Percentiles rank a stretch among this genome's conserved stretches.
Conservation (phyloP, 176 grass and related monocot species). For the Calamus simplicifolius region DNA sequence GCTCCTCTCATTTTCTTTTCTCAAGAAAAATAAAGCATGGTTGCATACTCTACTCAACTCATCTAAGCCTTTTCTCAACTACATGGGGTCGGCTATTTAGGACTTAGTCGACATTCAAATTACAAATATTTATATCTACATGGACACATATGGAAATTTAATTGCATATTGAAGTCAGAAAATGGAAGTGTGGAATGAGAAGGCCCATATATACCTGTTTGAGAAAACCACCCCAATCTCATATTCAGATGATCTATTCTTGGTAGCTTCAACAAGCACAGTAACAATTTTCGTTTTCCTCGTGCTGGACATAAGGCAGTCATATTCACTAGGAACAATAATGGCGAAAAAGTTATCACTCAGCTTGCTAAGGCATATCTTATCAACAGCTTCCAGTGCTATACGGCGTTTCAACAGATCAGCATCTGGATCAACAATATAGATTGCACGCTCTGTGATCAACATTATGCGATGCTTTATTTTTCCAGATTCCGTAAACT, state of each 20-base stretch:
- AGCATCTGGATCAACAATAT: slow-evolving; percentile 11
- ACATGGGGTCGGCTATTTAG: too few species aligned
- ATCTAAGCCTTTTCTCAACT: too few species aligned
- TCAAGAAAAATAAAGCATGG: too few species aligned
- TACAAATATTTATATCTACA: too few species aligned
- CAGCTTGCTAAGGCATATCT: slow-evolving; percentile 27
- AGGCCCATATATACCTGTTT: slow-evolving; percentile 5
- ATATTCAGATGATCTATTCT: slow-evolving; percentile 11
- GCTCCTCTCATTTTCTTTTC: too few species aligned
- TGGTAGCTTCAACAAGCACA: slow-evolving; percentile 18
- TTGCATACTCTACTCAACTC: too few species aligned
- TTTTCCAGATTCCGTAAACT: slow-evolving; percentile 14
- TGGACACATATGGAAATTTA: too few species aligned
- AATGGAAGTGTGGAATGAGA: too few species aligned
- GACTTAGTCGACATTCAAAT: too few species aligned
- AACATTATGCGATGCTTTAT: slow-evolving; percentile 11
- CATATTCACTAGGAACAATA: slow-evolving; percentile 18
- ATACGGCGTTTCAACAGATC: slow-evolving; percentile 11
- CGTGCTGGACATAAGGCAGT: slow-evolving; percentile 17
- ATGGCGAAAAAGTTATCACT: slow-evolving; percentile 21
- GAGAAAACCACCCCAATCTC: slow-evolving; percentile 23
- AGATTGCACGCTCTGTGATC: slow-evolving; percentile 10
- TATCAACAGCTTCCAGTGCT: slow-evolving; percentile 8
- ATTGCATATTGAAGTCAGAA: too few species aligned
- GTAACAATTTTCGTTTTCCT: slow-evolving; percentile 23